Evolutionary conservation across 306 rosid species (phyloP).

Genomic region (Adenanthera pavonina): DNA sequence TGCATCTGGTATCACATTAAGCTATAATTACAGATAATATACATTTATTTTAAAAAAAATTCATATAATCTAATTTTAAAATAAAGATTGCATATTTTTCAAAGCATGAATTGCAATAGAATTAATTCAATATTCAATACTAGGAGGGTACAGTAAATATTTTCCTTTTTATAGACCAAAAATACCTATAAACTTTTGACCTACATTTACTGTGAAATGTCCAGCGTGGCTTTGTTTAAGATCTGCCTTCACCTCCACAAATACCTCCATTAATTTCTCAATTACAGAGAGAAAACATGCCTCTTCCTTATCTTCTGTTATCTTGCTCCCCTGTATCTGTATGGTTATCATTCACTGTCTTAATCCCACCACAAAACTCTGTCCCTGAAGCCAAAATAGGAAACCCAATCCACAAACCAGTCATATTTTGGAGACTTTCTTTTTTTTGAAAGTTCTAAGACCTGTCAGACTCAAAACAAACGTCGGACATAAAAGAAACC

Average conservation of each 20-base stretch:
- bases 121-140: no score
- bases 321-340: constrained; percentile 5
- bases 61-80: not conserved
- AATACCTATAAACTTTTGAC: not conserved
- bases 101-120: no score
- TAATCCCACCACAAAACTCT: constrained; percentile 42
- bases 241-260: constrained; percentile 11
- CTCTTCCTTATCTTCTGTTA: constrained; percentile 8
- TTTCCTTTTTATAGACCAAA: not conserved
- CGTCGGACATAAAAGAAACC: constrained; percentile 51
- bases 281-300: constrained; percentile 4
- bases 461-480: constrained; percentile 25
- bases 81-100: no score
- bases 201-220: constrained; percentile 11
- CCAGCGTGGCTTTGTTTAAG: constrained; percentile 15
- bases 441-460: constrained; percentile 15
- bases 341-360: constrained; percentile 41
- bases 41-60: no score
- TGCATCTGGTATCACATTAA: no score
- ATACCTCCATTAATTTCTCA: constrained; percentile 8
- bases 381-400: constrained; percentile 48
- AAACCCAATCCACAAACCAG: constrained; percentile 41
- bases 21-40: no score
- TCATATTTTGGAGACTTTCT: constrained; percentile 41
- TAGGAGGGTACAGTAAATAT: no score